Conservation (phyloP, 495 filamentous ascomycete genomes). For the Gamarada debralockiae region DNA sequence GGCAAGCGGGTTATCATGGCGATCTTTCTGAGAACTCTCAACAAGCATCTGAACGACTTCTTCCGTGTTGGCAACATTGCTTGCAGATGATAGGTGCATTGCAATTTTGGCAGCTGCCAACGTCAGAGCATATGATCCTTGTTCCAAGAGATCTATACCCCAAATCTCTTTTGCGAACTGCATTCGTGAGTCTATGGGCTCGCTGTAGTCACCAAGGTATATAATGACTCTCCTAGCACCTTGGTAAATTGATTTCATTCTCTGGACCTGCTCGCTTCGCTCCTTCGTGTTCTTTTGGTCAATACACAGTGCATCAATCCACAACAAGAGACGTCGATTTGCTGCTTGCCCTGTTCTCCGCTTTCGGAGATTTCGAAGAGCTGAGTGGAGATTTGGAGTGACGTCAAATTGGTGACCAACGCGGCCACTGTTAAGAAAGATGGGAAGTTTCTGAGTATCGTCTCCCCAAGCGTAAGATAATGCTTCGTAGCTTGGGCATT, state of each 20-base stretch:
- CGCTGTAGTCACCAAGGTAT: not conserved
- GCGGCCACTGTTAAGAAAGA: not conserved
- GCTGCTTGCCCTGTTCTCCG: not conserved
- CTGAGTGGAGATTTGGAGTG: not conserved
- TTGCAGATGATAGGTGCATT: not conserved
- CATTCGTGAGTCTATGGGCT: not conserved
- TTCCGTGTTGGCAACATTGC: not conserved
- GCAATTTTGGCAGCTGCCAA: not conserved
- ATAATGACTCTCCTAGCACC: slow-evolving; percentile 5
- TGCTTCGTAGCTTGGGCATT: not conserved
- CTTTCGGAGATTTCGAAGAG: not conserved
- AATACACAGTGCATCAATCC: slow-evolving; percentile 26
- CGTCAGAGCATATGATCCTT: not conserved
- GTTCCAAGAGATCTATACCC: not conserved
- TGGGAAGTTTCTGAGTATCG: not conserved
- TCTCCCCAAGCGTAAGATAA: slow-evolving; percentile 3
- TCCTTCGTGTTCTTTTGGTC: slow-evolving; percentile 19
- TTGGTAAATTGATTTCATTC: slow-evolving; percentile 20
- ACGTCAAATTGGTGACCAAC: no score
- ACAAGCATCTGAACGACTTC: no score
- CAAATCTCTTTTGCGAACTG: not conserved
- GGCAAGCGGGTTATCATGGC: no score
- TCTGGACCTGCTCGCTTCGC: slow-evolving; percentile 14
- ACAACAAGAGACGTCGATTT: not conserved
- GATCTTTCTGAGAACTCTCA: no score